Evolutionary conservation across 176 grass and related monocot species (phyloP), one percentile per base, ranked within the genome.

Genomic region (Puccinellia tenuiflora): DNA sequence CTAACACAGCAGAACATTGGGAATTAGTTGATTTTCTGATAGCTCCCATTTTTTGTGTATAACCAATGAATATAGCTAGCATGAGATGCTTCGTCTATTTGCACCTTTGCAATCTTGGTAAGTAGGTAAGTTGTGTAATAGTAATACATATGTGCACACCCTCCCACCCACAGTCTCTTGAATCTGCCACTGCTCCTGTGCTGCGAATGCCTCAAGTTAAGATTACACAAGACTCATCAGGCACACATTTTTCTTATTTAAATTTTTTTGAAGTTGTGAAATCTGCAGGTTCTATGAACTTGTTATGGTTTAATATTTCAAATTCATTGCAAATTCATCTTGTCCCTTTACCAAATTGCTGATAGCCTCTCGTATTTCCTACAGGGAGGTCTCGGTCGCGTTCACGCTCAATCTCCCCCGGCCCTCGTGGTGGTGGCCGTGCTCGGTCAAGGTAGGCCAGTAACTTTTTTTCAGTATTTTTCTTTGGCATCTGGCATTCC

Each of bases 301-400:
- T 17, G 22, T 63, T 26, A 0, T 65, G 64, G 6, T 48, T 67
- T 28, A 63, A 21, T 43, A 66, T 48, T 75, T 53, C 1, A 85
- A 28, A 12, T 29, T 54, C 31, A 30, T 21, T 82, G 33, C 6
- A 62, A 70, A 52, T 78, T 81, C 5, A 24, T 39, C 40, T n/a
- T 64, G 9, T 46, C 43, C 20, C 18, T 20, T 8, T 45, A 31
- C 20, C 14, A 59, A 70, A 71, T 70, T 77, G 61, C 17, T 85
- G 7, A 86, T 82, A 66, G 29, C 24, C 0, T 78, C 25, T 85
- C 10, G 29, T 86, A 2, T 55, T 57, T 54, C 21, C 63, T 82
- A 48, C 80, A 99, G 96, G 89, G 63, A 81, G 96, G 28, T 98
- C 96, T 8, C 90, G 89, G 46, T 93, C 95, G 29, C 92, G 83